phyloP scores from a whole-genome alignment of 768 basidiomycete genomes.

The Lentinula detonsa region DNA sequence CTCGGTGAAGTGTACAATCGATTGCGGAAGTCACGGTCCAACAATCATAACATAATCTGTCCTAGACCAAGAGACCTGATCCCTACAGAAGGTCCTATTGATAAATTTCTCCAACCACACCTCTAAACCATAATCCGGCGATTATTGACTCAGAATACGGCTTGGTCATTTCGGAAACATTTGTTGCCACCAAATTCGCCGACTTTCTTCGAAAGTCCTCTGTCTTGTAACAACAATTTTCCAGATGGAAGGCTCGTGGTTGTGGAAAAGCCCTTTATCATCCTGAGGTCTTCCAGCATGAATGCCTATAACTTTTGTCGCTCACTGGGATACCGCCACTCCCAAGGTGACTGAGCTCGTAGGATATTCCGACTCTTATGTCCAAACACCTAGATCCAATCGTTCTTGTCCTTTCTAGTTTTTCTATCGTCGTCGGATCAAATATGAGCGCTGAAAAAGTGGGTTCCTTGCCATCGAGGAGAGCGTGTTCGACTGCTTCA shows the following conservation, averaged over 20 bases:
- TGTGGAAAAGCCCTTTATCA: not conserved
- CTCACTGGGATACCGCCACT: not conserved
- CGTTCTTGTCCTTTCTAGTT: not conserved
- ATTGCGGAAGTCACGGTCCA: not conserved
- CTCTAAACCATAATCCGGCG: not conserved
- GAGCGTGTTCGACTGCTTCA: not conserved
- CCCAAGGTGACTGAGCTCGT: not conserved
- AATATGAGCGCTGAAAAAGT: not conserved
- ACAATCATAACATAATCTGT: not conserved
- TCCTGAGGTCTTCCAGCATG: not conserved
- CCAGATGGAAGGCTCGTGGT: not conserved
- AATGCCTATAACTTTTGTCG: not conserved
- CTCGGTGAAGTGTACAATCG: not conserved
- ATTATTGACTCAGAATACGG: not conserved
- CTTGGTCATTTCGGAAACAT: not conserved
- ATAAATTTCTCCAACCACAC: not conserved
- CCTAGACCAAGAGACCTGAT: not conserved
- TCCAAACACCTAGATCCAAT: no score
- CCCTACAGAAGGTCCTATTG: not conserved
- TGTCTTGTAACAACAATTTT: not conserved
- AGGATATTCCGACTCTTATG: not conserved
- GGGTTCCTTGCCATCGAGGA: not conserved
- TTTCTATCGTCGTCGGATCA: not conserved
- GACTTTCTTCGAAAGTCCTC: not conserved
- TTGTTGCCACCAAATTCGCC: not conserved